Base-by-base conservation (phyloP, 371 early-diverging fungal species). In the Circinella minor region DNA sequence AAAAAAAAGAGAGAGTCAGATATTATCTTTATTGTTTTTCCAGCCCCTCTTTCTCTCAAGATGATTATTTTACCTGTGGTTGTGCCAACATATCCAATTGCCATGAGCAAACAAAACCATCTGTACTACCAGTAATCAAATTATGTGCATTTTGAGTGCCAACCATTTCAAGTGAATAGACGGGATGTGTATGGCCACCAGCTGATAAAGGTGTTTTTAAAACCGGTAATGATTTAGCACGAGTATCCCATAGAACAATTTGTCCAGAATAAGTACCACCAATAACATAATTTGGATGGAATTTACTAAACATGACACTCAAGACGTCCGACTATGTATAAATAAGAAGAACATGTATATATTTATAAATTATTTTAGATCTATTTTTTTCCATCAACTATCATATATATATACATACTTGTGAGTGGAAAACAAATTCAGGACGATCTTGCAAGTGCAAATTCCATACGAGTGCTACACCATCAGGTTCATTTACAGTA, bases 221-320 rank as follows among this genome's bases (percentile, higher is more conserved):
- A n/a, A 92, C 91, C 15, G 95, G 95, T 20, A 88, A 77, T 8
- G 92, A 85, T 75, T 96, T 95, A 20, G 97, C 88, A 37, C 99
- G 90, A 18, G 91, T 97, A 81, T 99, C 99, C 98, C 98, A 99
- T 18, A 98, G 79, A 10, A 96, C 86, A 71, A 99, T 93, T 79
- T 99, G 98, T 13, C 99, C 99, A 43, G 97, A 95, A 74, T 95
- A 98, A 3, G 98, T 96, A 34, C 98, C 96, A 71, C 98, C 98
- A 51, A 99, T 89, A 55, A 99, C 83, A 62, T 94, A 79, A 71
- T 94, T 93, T 27, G 95, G 96, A 74, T 96, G 95, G 76, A 96
- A 97, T 37, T 91, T 91, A 38, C 96, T 94, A 73, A 98, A 98
- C 65, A 81, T 85, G 38, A 96, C 94, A 13, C 93, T 89, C 63